phyloP scores from a whole-genome alignment of 2,329 filamentous ascomycete genomes.

The Xylaria sp. region DNA sequence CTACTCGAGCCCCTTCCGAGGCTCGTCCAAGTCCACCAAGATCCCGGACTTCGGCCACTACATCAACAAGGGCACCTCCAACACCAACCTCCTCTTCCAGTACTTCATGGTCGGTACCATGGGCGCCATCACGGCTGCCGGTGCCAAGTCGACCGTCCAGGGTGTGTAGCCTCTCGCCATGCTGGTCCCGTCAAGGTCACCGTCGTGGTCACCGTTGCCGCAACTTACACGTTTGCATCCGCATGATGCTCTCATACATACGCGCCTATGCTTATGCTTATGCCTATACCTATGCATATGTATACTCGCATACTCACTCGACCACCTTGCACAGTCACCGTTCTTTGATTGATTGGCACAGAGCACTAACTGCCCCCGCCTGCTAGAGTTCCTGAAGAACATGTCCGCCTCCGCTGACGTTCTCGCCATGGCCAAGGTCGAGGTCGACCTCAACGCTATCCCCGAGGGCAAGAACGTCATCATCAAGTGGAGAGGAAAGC shows the following conservation, averaged over 20 bases:
- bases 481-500: constrained; percentile 99
- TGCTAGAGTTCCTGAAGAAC: constrained; percentile 95
- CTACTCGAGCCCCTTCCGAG: constrained; percentile 61
- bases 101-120: constrained; percentile 99
- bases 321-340: background rate
- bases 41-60: constrained; percentile 91
- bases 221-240: background rate
- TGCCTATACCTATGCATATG: too few species aligned
- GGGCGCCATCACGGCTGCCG: constrained; percentile 84
- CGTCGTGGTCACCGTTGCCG: too few species aligned
- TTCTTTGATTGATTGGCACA: background rate
- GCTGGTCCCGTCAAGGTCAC: too few species aligned
- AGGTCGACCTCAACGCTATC: constrained; percentile 86
- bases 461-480: constrained; percentile 99
- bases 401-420: constrained; percentile 99
- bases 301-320: too few species aligned
- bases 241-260: background rate
- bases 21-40: constrained; percentile 54
- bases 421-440: constrained; percentile 98
- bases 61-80: constrained; percentile 61
- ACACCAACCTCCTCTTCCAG: constrained; percentile 78
- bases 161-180: constrained; percentile 55
- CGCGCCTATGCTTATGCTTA: background rate
- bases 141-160: constrained; percentile 96
- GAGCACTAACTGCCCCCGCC: constrained; percentile 20